Evolutionary conservation across 345 rosid genomes (phyloP).

Genomic region (Dimocarpus longan): DNA sequence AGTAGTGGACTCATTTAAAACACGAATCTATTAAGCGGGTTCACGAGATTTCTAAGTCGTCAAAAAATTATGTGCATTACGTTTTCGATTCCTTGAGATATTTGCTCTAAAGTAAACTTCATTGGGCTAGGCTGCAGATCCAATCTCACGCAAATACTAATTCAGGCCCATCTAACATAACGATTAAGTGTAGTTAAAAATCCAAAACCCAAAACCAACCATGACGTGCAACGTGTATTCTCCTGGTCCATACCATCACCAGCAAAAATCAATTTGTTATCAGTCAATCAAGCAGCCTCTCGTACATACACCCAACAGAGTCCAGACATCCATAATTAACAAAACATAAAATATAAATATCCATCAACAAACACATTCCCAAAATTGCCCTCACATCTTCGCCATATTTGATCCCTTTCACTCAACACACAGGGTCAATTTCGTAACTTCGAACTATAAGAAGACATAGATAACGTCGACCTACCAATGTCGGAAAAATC

Average conservation of each 20-base stretch:
- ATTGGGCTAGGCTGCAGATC: background rate
- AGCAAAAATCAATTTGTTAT: constrained; percentile 11
- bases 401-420: too few species aligned
- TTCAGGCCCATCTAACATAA: background rate
- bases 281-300: background rate
- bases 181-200: too few species aligned
- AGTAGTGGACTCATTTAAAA: too few species aligned
- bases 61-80: too few species aligned
- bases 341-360: background rate
- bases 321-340: background rate
- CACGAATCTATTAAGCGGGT: too few species aligned
- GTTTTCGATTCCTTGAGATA: too few species aligned
- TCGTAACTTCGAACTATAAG: background rate
- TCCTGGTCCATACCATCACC: constrained; percentile 32
- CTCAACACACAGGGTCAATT: background rate
- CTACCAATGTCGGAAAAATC: background rate
- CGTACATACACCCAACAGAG: too few species aligned
- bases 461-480: background rate
- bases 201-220: background rate
- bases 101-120: background rate
- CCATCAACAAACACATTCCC: background rate
- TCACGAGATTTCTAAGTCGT: too few species aligned
- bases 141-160: background rate
- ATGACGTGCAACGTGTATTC: constrained; percentile 16
- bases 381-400: background rate